Conservation (phyloP, 1,139 yeast species). For the Yamadazyma blattariae region DNA sequence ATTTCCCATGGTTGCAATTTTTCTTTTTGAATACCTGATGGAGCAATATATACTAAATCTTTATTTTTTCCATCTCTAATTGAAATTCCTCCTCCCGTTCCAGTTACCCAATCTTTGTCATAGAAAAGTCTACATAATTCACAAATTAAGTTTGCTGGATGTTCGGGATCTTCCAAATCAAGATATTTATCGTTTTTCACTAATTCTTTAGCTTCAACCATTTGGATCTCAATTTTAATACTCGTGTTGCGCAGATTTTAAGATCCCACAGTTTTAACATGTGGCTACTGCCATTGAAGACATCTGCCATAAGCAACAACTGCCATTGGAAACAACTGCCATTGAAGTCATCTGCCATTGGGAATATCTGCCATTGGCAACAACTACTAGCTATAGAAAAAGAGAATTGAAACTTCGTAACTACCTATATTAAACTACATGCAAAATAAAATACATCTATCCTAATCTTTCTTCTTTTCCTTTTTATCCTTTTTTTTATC, state of each 20-base stretch:
- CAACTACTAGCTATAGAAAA: neutral
- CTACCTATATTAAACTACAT: conserved; percentile 7
- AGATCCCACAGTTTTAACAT: neutral
- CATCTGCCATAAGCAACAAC: too few relatives aligned
- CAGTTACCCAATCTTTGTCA: conserved; percentile 87
- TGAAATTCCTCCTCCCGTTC: conserved; percentile 95
- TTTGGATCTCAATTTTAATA: conserved; percentile 1
- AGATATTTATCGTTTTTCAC: conserved; percentile 11
- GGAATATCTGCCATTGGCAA: too few relatives aligned
- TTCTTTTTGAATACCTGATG: conserved; percentile 95
- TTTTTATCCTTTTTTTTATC: conserved; percentile 3
- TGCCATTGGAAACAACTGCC: too few relatives aligned
- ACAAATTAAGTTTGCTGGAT: conserved; percentile 85
- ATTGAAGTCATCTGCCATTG: too few relatives aligned
- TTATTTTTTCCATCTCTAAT: conserved; percentile 54
- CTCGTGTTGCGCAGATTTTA: too few relatives aligned
- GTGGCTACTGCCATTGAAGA: too few relatives aligned
- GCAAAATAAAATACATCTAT: conserved; percentile 7
- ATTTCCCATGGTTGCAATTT: conserved; percentile 77
- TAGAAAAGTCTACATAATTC: conserved; percentile 77
- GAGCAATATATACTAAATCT: conserved; percentile 71
- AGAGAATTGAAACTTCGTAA: conserved; percentile 1
- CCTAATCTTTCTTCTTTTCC: conserved; percentile 6
- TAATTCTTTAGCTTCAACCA: conserved; percentile 1
- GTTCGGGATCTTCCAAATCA: conserved; percentile 47